Base-by-base conservation (phyloP, 2,329 filamentous ascomycete species). In the Colletotrichum sp. region DNA sequence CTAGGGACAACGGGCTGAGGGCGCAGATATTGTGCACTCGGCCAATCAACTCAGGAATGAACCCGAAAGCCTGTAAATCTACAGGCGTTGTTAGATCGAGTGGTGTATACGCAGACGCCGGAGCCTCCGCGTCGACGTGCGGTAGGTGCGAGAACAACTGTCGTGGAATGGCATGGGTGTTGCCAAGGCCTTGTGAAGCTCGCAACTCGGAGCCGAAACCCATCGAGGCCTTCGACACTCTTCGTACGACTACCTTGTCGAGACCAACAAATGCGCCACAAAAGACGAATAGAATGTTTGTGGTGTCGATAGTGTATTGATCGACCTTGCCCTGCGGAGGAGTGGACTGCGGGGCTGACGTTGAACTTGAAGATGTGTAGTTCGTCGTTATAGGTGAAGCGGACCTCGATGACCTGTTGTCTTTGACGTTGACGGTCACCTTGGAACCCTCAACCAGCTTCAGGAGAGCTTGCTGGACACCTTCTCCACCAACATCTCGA, bases 381-480 rank as follows among this genome's bases (percentile, higher is more conserved):
- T 88, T 91, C 63, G 87, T 88, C 2, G 89, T 90, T 30, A 91
- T 89, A 2, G 90, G 88, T 27, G 85, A 85, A 49, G 89, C 84
- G 8, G 89, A 87, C 16, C 90, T 87, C 4, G 89, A 90, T 2
- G 91, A 91, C 61, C 92, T 89, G 80, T 93, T 94, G 78, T 93
- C 91, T 84, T 98, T 99, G 29, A 96, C 94, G 81, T 96, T 96
- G 34, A 99, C 91, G 55, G 98, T 97, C 13, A 99, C 90, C 29
- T 96, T 98, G 2, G 96, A 98, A 9, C 97, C 97, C 86, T 99
- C 97, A 25, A 99, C 95, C 55, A 99, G 95, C 86, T 99, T 99
- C 36, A 99, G 87, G 7, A 99, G 88, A 8, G 97, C 96, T 85
- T 99, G 97, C 82, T 99, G 97, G 0, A 99, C 97, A 69, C 97